Evolutionary conservation across 257 asterid genomes (phyloP), one percentile per base, ranked within the genome.

Genomic region (Vinca minor): DNA sequence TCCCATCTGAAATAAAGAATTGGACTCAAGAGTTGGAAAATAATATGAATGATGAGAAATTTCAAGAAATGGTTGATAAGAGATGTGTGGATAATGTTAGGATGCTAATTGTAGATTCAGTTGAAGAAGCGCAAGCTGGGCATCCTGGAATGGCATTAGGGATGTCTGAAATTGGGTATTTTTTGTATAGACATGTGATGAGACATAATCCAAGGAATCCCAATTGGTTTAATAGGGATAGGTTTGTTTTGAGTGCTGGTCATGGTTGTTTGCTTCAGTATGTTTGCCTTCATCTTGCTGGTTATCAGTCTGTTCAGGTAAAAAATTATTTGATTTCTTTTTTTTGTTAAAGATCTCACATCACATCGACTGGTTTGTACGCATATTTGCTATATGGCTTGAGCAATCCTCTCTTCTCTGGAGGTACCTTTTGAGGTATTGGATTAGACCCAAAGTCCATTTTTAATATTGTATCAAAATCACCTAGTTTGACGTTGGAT

Each of bases 81-180:
- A 70, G 85, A 36, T 60, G 78, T 42, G 83, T 72, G 48, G 83
- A 81, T 60, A 81, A 74, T 55, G 53, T 78, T 34, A 81, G 85
- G 68, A 78, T 84, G 85, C 73, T 84, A 71, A 75, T 77, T 8
- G 72, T 84, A 17, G 85, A 83, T 34, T 64, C 85, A 0, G 83
- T 81, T 45, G 79, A 83, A 47, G 63, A 63, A 38, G 81, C 85
- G 63, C 71, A 71, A 65, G 81, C 85, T 2, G 87, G 90, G n/a
- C 90, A 84, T 69, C 83, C 82, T 5, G 83, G 87, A 23, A 79
- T 84, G 90, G 83, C 87, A 5, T 73, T 81, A 69, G 90, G 87
- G 36, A 72, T 79, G 80, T 77, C 85, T 11, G 80, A 73, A 54
- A 41, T 77, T 25, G 87, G 77, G 18, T 75, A 74, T 59, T 71